These are phyloP conservation scores for Septoria petroselini DNA, from an alignment of 2,329 filamentous ascomycete genomes.

Conservation along the genomic window DNA sequence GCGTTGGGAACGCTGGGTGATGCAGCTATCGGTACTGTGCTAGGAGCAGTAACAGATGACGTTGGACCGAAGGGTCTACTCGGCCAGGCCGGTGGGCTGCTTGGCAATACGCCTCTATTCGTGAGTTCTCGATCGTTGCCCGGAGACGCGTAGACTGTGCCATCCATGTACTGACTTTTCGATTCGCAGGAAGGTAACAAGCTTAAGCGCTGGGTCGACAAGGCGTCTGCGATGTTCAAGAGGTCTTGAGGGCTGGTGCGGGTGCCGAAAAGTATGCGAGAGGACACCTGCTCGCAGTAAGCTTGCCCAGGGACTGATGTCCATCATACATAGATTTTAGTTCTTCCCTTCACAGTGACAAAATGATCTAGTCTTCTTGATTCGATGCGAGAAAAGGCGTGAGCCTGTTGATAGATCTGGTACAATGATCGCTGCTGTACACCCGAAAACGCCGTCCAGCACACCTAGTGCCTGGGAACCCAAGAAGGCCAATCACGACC, in stretches of 20 bases:
- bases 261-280: too few relatives aligned
- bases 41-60: background rate
- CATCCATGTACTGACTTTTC: background rate
- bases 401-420: too few relatives aligned
- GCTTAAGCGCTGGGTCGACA: background rate
- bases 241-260: too few relatives aligned
- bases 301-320: too few relatives aligned
- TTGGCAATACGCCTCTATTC: background rate
- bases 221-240: too few relatives aligned
- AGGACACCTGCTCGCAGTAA: too few relatives aligned
- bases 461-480: slow-evolving; percentile 13
- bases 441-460: background rate
- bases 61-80: slow-evolving; percentile 3
- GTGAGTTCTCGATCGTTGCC: background rate
- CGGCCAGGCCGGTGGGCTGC: slow-evolving; percentile 3
- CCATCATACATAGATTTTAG: too few relatives aligned
- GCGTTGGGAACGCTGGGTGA: slow-evolving; percentile 14
- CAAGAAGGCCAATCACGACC: slow-evolving; percentile 4
- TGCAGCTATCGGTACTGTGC: background rate
- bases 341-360: too few relatives aligned
- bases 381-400: too few relatives aligned
- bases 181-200: background rate
- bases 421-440: background rate
- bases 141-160: too few relatives aligned
- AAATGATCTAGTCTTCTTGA: too few relatives aligned